Conservation (phyloP, 2,329 filamentous ascomycete species). For the Clonostachys rosea region DNA sequence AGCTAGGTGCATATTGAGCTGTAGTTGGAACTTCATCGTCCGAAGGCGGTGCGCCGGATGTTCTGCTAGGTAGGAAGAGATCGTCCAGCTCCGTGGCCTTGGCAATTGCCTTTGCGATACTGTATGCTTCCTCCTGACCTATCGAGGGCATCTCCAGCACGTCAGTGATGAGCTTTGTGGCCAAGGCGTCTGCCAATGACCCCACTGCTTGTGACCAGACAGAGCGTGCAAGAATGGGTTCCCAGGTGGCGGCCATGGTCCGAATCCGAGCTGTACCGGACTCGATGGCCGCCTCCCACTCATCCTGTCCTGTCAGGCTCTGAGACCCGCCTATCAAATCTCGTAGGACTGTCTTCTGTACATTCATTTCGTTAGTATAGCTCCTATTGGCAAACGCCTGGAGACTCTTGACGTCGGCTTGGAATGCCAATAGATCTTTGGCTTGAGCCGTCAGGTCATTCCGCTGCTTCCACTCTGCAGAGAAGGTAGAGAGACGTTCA, state of each 20-base stretch:
- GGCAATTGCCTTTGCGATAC: slow-evolving; percentile 53
- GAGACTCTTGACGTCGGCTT: slow-evolving; percentile 55
- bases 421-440: slow-evolving; percentile 50
- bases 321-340: slow-evolving; percentile 58
- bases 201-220: slow-evolving; percentile 61
- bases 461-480: slow-evolving; percentile 45
- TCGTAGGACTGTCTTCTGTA: slow-evolving; percentile 56
- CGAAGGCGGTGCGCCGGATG: slow-evolving; percentile 11
- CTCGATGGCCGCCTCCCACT: slow-evolving; percentile 46
- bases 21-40: slow-evolving; percentile 43
- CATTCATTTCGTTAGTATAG: slow-evolving; percentile 55
- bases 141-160: slow-evolving; percentile 59
- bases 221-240: slow-evolving; percentile 51
- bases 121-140: slow-evolving; percentile 60
- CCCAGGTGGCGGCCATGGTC: slow-evolving; percentile 50
- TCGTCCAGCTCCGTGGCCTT: slow-evolving; percentile 54
- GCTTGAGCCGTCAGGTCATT: slow-evolving; percentile 45
- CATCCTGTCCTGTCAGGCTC: slow-evolving; percentile 54
- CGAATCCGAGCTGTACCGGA: slow-evolving; percentile 47
- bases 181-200: slow-evolving; percentile 52
- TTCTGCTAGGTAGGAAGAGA: slow-evolving; percentile 47
- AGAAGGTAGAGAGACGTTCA: slow-evolving; percentile 46
- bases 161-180: slow-evolving; percentile 54
- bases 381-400: slow-evolving; percentile 57
- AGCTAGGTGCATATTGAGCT: slow-evolving; percentile 55